Evolutionary conservation across 2,329 filamentous ascomycete genomes (phyloP).

Genomic region (Coniochaeta pulveracea): DNA sequence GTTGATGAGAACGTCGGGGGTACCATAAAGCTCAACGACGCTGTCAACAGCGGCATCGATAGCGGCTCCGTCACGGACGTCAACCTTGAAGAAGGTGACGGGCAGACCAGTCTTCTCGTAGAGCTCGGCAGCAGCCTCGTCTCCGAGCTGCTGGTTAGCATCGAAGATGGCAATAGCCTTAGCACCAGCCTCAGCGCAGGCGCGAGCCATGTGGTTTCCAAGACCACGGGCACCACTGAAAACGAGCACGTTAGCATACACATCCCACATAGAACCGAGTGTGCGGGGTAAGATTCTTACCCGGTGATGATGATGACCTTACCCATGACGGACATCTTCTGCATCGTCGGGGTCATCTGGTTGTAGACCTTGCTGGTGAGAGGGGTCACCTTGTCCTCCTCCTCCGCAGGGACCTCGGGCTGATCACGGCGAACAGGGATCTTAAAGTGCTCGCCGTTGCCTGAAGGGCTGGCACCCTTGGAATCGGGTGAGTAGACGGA

Average conservation of each 20-base stretch:
- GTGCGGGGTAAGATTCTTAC: slow-evolving; percentile 26
- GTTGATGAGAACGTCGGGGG: slow-evolving; percentile 67
- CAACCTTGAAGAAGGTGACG: slow-evolving; percentile 67
- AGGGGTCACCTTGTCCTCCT: slow-evolving; percentile 31
- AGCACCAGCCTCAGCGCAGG: slow-evolving; percentile 64
- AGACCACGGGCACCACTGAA: slow-evolving; percentile 62
- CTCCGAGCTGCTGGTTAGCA: slow-evolving; percentile 64
- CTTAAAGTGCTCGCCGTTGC: slow-evolving; percentile 39
- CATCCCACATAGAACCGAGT: too few relatives aligned
- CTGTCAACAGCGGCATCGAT: slow-evolving; percentile 59
- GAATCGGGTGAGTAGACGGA: slow-evolving; percentile 38
- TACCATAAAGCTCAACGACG: slow-evolving; percentile 54
- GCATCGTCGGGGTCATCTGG: slow-evolving; percentile 51
- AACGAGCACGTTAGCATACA: slow-evolving; percentile 16
- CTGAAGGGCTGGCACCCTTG: slow-evolving; percentile 29
- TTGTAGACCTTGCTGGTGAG: slow-evolving; percentile 41
- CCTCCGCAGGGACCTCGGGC: slow-evolving; percentile 30
- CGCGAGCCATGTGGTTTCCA: slow-evolving; percentile 69
- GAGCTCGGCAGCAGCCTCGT: slow-evolving; percentile 57
- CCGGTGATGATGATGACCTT: slow-evolving; percentile 66
- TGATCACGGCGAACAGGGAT: slow-evolving; percentile 39
- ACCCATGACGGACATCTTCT: slow-evolving; percentile 56
- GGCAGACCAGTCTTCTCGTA: slow-evolving; percentile 63
- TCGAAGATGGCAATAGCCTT: slow-evolving; percentile 67
- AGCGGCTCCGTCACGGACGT: slow-evolving; percentile 60